These are phyloP conservation scores for Penicillium brasilianum DNA, from an alignment of 2,329 filamentous ascomycete genomes.

Conservation along the genomic window DNA sequence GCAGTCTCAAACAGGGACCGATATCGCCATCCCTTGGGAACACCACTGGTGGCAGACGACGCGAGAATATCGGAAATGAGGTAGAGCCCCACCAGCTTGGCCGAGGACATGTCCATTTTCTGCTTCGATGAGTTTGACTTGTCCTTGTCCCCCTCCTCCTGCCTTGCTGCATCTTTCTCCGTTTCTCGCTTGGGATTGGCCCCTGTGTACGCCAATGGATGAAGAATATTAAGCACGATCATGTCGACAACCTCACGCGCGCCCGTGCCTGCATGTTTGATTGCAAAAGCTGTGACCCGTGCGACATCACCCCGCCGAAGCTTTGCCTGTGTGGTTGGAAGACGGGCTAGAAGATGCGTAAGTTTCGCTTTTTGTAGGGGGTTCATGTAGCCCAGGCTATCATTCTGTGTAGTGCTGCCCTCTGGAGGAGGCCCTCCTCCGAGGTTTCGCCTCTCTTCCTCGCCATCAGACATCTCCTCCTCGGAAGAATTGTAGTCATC, in stretches of 20 bases:
- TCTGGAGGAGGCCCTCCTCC: conserved; percentile 49
- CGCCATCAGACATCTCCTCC: conserved; percentile 68
- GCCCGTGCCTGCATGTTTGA: conserved; percentile 81
- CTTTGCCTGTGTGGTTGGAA: conserved; percentile 75
- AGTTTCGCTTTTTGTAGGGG: conserved; percentile 84
- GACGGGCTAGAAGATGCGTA: conserved; percentile 77
- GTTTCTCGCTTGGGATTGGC: conserved; percentile 64
- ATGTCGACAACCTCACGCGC: conserved; percentile 91
- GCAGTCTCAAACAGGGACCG: conserved; percentile 77
- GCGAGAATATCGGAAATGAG: conserved; percentile 80
- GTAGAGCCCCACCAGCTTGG: conserved; percentile 81
- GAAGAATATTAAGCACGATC: conserved; percentile 79
- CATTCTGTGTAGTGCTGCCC: conserved; percentile 41
- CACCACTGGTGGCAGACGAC: conserved; percentile 73
- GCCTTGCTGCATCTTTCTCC: conserved; percentile 36
- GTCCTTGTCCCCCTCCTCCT: conserved; percentile 46
- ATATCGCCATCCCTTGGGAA: conserved; percentile 86
- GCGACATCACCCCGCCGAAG: conserved; percentile 86
- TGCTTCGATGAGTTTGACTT: conserved; percentile 42
- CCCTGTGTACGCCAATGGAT: conserved; percentile 73
- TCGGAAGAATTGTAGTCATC: conserved; percentile 86
- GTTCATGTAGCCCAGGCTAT: conserved; percentile 72
- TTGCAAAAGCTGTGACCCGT: conserved; percentile 83
- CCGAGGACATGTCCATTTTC: conserved; percentile 69
- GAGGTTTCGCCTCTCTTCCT: conserved; percentile 51